Base-by-base conservation (phyloP, 2,329 filamentous ascomycete genomes). In the Fusarium vanettenii region DNA sequence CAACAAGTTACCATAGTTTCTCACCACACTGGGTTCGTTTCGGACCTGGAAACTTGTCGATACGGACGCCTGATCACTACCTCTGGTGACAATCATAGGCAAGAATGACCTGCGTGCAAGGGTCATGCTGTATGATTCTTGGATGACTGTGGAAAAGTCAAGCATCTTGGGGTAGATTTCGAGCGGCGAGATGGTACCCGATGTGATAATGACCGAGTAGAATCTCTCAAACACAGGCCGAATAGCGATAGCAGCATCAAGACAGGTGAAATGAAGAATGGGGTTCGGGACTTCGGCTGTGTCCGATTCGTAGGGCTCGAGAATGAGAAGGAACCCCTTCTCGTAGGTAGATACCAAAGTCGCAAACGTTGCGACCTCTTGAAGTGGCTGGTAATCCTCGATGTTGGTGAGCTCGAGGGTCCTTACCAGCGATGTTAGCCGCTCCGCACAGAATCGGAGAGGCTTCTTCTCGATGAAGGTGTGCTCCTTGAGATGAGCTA, bases 121-220 rank as follows among this genome's bases (percentile, higher is more conserved):
- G 0, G 97, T 98, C 95, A 99, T 99, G 73, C 91, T 92, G 85
- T 99, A 99, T 0, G 97, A 99, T 82, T 99, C 95, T 81, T 98
- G 95, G 4, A 98, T 93, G 1, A 98, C 95, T 2, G 95, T 95
- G 11, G 89, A 89, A 84, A 99, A 99, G 63, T 95, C 93, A 29
- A 99, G 91, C 95, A 99, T 99, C 80, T 98, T 98, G 0, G 97
- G 97, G 80, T 99, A 99, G 93, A 99, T 99, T 81, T 99, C 97
- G 5, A 99, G 85, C 0, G 97, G 97, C 2, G 97, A 98, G 71
- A 99, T 95, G 2, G 97, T 99, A 73, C 97, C 97, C 0, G 97
- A 98, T 0, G 97, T 99, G 81, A 99, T 98, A 80, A 99, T 97
- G 74, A 99, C 97, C 2, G 97, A 98, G 82, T 94, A 95, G 83